Conservation (phyloP, 2,329 filamentous ascomycete genomes). For the Ophiostoma triangulosporum region DNA sequence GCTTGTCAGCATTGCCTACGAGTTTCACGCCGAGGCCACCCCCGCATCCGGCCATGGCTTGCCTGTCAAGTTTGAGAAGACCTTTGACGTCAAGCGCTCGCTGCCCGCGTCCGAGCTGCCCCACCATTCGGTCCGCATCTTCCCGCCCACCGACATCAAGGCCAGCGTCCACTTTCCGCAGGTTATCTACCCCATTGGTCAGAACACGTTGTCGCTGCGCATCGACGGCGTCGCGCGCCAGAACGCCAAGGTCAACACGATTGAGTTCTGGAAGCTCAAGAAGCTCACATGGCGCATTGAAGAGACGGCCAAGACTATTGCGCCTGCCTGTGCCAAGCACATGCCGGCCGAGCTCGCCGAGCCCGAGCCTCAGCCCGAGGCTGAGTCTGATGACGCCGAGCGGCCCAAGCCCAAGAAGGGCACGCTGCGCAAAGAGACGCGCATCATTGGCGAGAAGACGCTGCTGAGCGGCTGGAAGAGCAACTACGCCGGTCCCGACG, state of each 20-base stretch:
- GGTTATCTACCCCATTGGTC: conserved; percentile 74
- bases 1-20: conserved; percentile 64
- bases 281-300: conserved; percentile 90
- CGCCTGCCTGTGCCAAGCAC: conserved; percentile 70
- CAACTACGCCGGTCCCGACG: conserved; percentile 32
- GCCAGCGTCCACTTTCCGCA: conserved; percentile 70
- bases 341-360: conserved; percentile 23
- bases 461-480: conserved; percentile 86
- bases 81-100: conserved; percentile 64
- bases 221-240: conserved; percentile 72
- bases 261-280: conserved; percentile 74
- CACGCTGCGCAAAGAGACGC: conserved; percentile 57
- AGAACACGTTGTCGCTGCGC: conserved; percentile 64
- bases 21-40: conserved; percentile 54
- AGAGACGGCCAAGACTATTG: conserved; percentile 67
- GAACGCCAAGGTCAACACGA: conserved; percentile 55
- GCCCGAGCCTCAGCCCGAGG: neutral
- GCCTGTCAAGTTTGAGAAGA: conserved; percentile 48
- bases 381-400: neutral
- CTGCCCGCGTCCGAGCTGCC: conserved; percentile 61
- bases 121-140: conserved; percentile 84
- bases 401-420: conserved; percentile 40
- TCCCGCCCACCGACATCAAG: conserved; percentile 89
- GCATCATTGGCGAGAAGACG: conserved; percentile 67
- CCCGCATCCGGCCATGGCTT: conserved; percentile 38